Percentiles rank a stretch among this genome's conserved stretches.
phyloP scores from a whole-genome alignment of 352 stramenopile genomes.

The Phytopythium montanum region DNA sequence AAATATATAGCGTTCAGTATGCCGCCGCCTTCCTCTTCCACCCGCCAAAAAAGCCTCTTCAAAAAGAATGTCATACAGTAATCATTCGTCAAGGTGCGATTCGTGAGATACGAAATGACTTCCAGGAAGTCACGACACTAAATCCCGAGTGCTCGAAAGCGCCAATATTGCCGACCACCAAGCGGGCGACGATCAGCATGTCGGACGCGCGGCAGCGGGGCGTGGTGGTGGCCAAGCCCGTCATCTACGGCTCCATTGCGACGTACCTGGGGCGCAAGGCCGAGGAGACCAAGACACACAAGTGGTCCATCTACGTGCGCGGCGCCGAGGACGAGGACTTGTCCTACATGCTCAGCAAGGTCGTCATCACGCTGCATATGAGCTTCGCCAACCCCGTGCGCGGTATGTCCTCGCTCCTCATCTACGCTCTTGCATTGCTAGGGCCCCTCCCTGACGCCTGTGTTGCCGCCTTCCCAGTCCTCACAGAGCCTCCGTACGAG shows the following conservation, averaged over 20 bases:
- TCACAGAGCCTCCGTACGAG: conserved; percentile 94
- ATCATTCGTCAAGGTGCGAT: not conserved
- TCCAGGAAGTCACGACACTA: conserved; percentile 2
- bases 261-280: conserved; percentile 91
- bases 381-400: conserved; percentile 94
- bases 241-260: conserved; percentile 93
- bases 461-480: conserved; percentile 52
- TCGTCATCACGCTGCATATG: conserved; percentile 96
- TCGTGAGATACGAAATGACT: not conserved
- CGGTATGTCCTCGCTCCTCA: conserved; percentile 23
- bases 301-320: conserved; percentile 94
- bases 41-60: conserved; percentile 2
- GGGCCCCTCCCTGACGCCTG: not conserved
- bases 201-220: conserved; percentile 70
- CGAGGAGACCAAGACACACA: conserved; percentile 93
- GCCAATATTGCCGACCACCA: not conserved
- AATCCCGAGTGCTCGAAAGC: too few species aligned
- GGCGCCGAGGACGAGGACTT: conserved; percentile 94
- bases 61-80: not conserved
- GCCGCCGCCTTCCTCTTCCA: not conserved
- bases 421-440: not conserved
- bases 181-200: conserved; percentile 24
- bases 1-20: conserved; percentile 1
- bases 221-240: conserved; percentile 89
- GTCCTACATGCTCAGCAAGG: conserved; percentile 93